Evolutionary conservation across 2,329 filamentous ascomycete genomes (phyloP), one percentile per base, ranked within the genome.

Genomic region (Aspergillus amoenus): DNA sequence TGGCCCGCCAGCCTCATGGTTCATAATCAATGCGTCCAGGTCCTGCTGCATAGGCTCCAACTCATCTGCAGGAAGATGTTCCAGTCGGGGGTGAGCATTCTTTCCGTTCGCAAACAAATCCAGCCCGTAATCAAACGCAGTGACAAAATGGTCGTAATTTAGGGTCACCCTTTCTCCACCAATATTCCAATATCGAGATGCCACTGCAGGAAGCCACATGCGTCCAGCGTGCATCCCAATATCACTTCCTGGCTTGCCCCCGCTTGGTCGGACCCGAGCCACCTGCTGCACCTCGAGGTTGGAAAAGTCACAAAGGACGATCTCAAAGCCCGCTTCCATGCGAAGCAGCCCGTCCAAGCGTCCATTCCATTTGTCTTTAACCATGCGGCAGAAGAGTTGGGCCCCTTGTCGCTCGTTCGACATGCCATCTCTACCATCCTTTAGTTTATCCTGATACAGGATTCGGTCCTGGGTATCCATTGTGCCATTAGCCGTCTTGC

Each of bases 321-420:
- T 79, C 70, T 91, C 88, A 60, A 90, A 90, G 0, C 88, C 88
- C 11, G 81, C 80, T 67, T 91, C 88, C 79, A 87, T 87, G 13
- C 88, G 81, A 9, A 90, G 71, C 43, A 89, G 76, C 0, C 86
- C 87, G 64, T 90, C 84, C 21, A 89, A 73, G 15, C 74, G 75
- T 40, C 68, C 68, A 17, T 78, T 3, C 82, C 82, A 86, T 68
- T 83, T 52, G 66, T 72, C 60, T 46, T 69, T 17, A 0, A 81
- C 78, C 17, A 88, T 64, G 0, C 77, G 71, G 70, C 88, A 91
- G 1, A 90, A 70, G 3, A 78, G 76, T 1, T 66, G 52, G 0
- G 86, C 87, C 6, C 88, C 82, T 5, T 72, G 68, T 5, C 61
- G 62, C 56, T 90, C 87, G 44, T 60, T 53, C 40, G 52, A 52